These are phyloP conservation scores for Dittrichia graveolens DNA, from an alignment of 129 eudicot species.

Conservation along the genomic window DNA sequence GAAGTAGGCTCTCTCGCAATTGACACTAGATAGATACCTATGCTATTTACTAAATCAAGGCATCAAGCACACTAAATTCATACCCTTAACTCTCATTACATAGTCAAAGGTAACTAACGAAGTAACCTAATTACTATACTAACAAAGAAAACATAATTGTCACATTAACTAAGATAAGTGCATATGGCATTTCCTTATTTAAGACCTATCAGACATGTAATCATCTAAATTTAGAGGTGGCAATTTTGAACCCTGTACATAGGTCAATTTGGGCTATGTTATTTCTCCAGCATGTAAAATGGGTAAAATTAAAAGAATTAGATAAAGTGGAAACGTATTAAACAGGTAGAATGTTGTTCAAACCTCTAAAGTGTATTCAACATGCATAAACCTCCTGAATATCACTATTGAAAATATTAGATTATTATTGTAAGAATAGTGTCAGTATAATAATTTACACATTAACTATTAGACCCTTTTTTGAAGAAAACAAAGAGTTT, in stretches of 20 bases:
- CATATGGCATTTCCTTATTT: too few relatives aligned
- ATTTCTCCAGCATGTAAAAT: not conserved
- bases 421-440: not conserved
- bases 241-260: not conserved
- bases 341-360: not conserved
- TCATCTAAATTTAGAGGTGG: not conserved
- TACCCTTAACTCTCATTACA: too few relatives aligned
- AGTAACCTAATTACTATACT: too few relatives aligned
- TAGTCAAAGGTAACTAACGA: too few relatives aligned
- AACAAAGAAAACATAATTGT: too few relatives aligned
- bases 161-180: too few relatives aligned
- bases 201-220: not conserved
- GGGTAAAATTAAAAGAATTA: not conserved
- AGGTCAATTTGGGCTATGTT: not conserved
- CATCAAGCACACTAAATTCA: too few relatives aligned
- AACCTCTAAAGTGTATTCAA: not conserved
- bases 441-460: conserved; percentile 2
- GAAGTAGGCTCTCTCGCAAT: too few relatives aligned
- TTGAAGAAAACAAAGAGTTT: not conserved
- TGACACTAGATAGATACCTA: too few relatives aligned
- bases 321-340: not conserved
- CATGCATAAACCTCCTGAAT: conserved; percentile 1
- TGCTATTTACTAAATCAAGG: too few relatives aligned
- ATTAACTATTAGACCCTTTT: not conserved
- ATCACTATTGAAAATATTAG: not conserved